Conservation (phyloP, 2,329 filamentous ascomycete genomes). For the Trichoderma sp. region DNA sequence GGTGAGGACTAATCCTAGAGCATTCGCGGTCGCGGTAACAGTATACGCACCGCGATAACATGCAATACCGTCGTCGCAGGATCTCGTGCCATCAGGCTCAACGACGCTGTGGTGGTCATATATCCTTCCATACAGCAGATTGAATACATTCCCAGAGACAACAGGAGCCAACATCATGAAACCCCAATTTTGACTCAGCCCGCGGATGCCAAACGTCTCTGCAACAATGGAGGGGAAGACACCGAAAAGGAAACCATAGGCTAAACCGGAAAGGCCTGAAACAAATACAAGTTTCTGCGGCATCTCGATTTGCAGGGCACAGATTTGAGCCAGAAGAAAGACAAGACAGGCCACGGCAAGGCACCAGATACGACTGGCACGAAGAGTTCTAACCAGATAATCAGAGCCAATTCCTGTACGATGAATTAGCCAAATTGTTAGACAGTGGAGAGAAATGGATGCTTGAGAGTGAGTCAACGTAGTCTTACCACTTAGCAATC, state of each 20-base stretch:
- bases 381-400: conserved; percentile 75
- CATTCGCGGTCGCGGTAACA: conserved; percentile 70
- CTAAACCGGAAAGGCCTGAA: conserved; percentile 79
- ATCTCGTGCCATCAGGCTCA: conserved; percentile 64
- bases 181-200: conserved; percentile 93
- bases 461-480: not conserved
- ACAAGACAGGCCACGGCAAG: conserved; percentile 72
- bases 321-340: conserved; percentile 77
- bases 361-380: conserved; percentile 87
- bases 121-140: conserved; percentile 80
- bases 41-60: conserved; percentile 83
- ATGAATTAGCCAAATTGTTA: not conserved
- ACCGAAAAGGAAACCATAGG: conserved; percentile 90
- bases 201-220: conserved; percentile 86
- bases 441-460: not conserved
- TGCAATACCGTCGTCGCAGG: conserved; percentile 71
- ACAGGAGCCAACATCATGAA: conserved; percentile 89
- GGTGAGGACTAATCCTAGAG: conserved; percentile 65
- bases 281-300: conserved; percentile 75
- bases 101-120: conserved; percentile 78
- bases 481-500: conserved; percentile 67
- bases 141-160: conserved; percentile 86
- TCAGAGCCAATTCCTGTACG: conserved; percentile 78
- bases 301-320: conserved; percentile 70
- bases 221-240: conserved; percentile 88